Base-by-base conservation (phyloP, 352 stramenopile genomes). In the Pythium pyrilobum region DNA sequence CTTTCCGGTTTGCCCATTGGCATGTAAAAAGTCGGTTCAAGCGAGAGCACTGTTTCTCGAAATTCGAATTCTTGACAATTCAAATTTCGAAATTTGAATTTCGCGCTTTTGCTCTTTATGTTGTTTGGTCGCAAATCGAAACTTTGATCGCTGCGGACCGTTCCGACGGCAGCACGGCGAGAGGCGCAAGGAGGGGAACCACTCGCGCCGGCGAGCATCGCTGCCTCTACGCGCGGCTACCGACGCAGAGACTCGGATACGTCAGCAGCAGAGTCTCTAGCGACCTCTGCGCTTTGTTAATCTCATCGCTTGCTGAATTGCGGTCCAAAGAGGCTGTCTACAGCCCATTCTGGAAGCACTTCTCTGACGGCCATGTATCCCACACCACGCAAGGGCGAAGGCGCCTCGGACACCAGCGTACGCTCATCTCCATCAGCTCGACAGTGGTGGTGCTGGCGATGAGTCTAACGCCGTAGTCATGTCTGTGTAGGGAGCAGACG, bases 31-130 rank as follows among this genome's bases (percentile, higher is more conserved):
- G 13, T 50, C 25, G 42, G 4, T 36, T 52, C 21, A 31, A n/a
- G n/a, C n/a, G n/a, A n/a, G n/a, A n/a, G n/a, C n/a, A n/a, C n/a
- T n/a, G n/a, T 54, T 44, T 43, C 42, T 44, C 32, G 28, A 53
- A 64, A 59, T 24, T 42, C 20, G 29, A 66, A 55, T 60, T 41
- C 38, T 51, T 56, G 24, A 25, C 46, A 33, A 49, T 57, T 60
- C 48, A 36, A 64, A 56, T 54, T 66, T 66, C 51, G 56, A 66
- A 66, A 45, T 62, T 67, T 62, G 52, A 67, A 67, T 67, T 53
- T 67, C 59, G 59, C 59, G 59, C 44, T 60, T 60, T 41, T 16
- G 31, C 12, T 32, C 18, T 52, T 52, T 52, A 27, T 32, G 41
- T n/a, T n/a, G 36, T 52, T 59, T 50, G 43, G 53, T 55, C 55